Percentiles rank a stretch among this genome's conserved stretches.
Evolutionary conservation across 202 grass and related monocot species (phyloP).

Genomic region (Panicum hallii): DNA sequence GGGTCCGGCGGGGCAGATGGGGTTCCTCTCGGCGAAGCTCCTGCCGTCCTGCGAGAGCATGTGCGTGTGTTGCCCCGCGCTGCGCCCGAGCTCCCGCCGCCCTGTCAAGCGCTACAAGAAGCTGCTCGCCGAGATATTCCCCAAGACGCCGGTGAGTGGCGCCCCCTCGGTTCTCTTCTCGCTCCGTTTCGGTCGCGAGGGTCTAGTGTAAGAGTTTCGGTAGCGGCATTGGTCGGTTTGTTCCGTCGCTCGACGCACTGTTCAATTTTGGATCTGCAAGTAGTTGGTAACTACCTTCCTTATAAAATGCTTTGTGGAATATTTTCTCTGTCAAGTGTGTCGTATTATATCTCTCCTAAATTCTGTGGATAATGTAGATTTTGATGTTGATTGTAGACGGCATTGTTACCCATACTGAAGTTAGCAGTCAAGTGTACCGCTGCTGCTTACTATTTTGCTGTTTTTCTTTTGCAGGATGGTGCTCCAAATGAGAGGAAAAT

Average conservation of each 20-base stretch:
- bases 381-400: conserved; percentile 4
- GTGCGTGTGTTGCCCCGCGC: conserved; percentile 96
- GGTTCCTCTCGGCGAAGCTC: conserved; percentile 82
- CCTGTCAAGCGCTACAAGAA: conserved; percentile 99
- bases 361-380: conserved; percentile 31
- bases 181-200: neutral
- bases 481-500: conserved; percentile 93
- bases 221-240: conserved; percentile 25
- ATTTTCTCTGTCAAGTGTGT: conserved; percentile 15
- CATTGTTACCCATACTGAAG: neutral
- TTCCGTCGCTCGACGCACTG: conserved; percentile 4
- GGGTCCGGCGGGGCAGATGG: conserved; percentile 53
- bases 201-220: conserved; percentile 16
- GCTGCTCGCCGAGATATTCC: conserved; percentile 95
- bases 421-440: neutral
- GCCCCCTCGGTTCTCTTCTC: neutral
- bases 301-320: conserved; percentile 33
- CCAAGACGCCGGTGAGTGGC: conserved; percentile 72
- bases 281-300: neutral
- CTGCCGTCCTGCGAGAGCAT: conserved; percentile 92
- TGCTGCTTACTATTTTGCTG: neutral
- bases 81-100: conserved; percentile 89
- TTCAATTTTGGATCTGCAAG: conserved; percentile 40
- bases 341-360: neutral
- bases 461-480: conserved; percentile 70